phyloP scores from a whole-genome alignment of 2,329 filamentous ascomycete species.

The Emmonsiellopsis sp. region DNA sequence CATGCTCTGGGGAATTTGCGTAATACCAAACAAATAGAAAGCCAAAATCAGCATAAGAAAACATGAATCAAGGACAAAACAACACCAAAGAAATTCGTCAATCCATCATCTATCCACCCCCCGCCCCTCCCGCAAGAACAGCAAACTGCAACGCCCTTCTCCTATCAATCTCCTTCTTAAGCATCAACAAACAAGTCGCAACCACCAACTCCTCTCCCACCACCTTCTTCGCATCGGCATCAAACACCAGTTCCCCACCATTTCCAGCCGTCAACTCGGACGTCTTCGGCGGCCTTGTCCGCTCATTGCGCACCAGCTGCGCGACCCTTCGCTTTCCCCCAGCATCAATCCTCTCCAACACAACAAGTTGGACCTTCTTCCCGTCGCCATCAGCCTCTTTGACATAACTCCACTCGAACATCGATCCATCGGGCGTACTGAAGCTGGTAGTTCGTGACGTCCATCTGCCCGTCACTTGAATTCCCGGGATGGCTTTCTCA shows the following conservation, averaged over 20 bases:
- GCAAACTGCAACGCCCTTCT: conserved; percentile 45
- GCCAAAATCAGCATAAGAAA: background rate
- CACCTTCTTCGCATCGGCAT: conserved; percentile 30
- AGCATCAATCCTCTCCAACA: conserved; percentile 15
- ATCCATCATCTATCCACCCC: background rate
- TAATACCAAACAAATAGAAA: background rate
- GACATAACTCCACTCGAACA: conserved; percentile 50
- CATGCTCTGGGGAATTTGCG: no score
- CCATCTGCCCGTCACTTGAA: conserved; percentile 32
- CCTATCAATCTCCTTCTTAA: conserved; percentile 58
- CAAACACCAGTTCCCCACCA: conserved; percentile 43
- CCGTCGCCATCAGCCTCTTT: conserved; percentile 23
- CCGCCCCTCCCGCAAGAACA: conserved; percentile 13
- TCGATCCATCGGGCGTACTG: conserved; percentile 37
- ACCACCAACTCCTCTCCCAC: conserved; percentile 44
- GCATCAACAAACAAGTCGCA: conserved; percentile 50
- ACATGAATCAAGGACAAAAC: no score
- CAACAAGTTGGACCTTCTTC: conserved; percentile 20
- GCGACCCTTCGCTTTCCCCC: conserved; percentile 20
- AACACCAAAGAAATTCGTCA: background rate
- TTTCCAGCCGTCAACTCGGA: conserved; percentile 31
- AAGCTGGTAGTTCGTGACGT: conserved; percentile 42
- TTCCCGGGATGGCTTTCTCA: conserved; percentile 12
- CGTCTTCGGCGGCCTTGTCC: conserved; percentile 33
- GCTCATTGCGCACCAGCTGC: conserved; percentile 30